Conservation (phyloP, 768 basidiomycete species). For the Mycena haematopus region DNA sequence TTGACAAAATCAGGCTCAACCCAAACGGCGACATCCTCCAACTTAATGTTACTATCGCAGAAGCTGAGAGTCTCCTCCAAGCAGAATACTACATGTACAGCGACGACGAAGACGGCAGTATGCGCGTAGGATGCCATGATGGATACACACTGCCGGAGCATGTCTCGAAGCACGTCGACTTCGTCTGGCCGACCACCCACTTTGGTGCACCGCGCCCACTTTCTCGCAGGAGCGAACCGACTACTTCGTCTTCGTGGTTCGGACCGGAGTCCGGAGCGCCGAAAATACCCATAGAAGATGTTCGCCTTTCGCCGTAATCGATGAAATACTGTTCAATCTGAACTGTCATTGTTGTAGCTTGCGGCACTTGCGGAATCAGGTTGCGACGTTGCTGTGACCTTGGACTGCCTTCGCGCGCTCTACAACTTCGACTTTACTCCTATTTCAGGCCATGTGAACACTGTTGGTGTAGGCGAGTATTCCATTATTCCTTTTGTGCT, state of each 20-base stretch:
- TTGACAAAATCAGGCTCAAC: conserved; percentile 16
- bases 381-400: conserved; percentile 15
- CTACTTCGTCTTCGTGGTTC: conserved; percentile 1
- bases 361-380: conserved; percentile 9
- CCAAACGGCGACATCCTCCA: conserved; percentile 16
- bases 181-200: conserved; percentile 21
- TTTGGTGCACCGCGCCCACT: conserved; percentile 10
- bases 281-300: conserved; percentile 17
- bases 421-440: conserved; percentile 25
- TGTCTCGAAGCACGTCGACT: conserved; percentile 21
- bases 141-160: conserved; percentile 23
- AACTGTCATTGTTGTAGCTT: conserved; percentile 1
- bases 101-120: conserved; percentile 11
- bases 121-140: conserved; percentile 17
- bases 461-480: conserved; percentile 15
- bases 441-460: conserved; percentile 16
- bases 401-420: conserved; percentile 22
- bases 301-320: neutral
- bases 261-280: conserved; percentile 22
- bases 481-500: neutral
- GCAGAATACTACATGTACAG: conserved; percentile 23
- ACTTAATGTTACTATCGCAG: conserved; percentile 15
- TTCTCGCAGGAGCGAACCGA: conserved; percentile 10
- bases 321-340: neutral
- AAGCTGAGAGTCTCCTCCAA: conserved; percentile 19